Base-by-base conservation (phyloP, 2,329 filamentous ascomycete species). In the Apiospora koreana region DNA sequence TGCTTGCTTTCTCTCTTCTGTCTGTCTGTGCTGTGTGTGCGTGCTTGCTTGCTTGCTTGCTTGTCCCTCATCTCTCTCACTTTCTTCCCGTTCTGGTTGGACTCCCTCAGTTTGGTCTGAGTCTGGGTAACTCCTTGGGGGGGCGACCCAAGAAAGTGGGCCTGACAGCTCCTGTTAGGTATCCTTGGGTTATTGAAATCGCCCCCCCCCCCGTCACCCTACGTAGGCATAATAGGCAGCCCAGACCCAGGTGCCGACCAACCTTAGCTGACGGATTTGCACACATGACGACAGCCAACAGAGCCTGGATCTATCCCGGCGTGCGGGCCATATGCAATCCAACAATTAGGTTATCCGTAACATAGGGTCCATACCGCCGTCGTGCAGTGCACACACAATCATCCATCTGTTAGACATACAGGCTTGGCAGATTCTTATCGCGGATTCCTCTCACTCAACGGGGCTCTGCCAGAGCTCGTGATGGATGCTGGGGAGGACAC, bases 221-320 rank as follows among this genome's bases (percentile, higher is more conserved):
- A 58, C 50, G 50, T 58, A 35, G 50, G 28, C 50, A 12, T 50
- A 23, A 16, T 35, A 38, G 54, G 18, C 21, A 38, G 54, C 18
- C 54, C 54, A 62, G 54, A 35, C 54, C 31, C 28, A 62, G 54
- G 54, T 62, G 54, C 54, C 54, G 54, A 62, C 54, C 54, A 62
- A 62, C 31, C 54, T 62, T 38, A 62, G 54, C 54, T 38, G 31
- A 16, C 54, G 3, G 54, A n/a, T 62, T 62, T 38, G 38, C 54
- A 62, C 54, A 62, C 54, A 62, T 62, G 54, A 62, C 54, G 54
- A 62, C 54, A 62, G 54, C 54, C 54, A 38, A 62, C 31, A n/a
- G 54, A 35, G 54, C 54, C 54, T 62, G 54, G 54, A 62, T 62
- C 54, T n/a, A 38, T 38, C 54, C 54, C 31, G 31, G 31, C 54